Evolutionary conservation across 192 early-diverging fungal species (phyloP), one percentile per base, ranked within the genome.

Genomic region (Entrophospora sp.): DNA sequence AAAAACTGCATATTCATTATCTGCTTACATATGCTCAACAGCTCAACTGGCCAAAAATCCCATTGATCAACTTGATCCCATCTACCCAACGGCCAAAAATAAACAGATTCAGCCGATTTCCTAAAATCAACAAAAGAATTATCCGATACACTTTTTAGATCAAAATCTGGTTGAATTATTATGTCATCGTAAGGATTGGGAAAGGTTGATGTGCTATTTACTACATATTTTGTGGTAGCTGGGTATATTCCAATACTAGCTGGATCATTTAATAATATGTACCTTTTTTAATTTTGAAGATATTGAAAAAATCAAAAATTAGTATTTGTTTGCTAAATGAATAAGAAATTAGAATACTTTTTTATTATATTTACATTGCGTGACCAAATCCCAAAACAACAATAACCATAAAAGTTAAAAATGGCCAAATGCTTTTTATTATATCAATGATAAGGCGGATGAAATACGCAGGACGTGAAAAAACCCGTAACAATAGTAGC

Each of bases 11-110:
- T n/a, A n/a, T n/a, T n/a, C n/a, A n/a, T n/a, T n/a, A n/a, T n/a
- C n/a, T n/a, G n/a, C n/a, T n/a, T n/a, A n/a, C n/a, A n/a, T n/a
- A n/a, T n/a, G n/a, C 45, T 46, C 12, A 58, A 20, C 7, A 58
- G 0, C 32, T 7, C 28, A 18, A 58, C 56, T 10, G 56, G 56
- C 56, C 56, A 58, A 58, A 58, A 58, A 38, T 58, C 28, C 56
- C 56, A 58, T 20, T 58, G 24, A 2, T 6, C 5, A 22, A 58
- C 13, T 37, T 58, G 56, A 58, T 58, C 56, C 56, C 56, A 58
- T 20, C 56, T 13, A 22, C 56, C 56, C n/a, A 18, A 22, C 9
- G 36, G 32, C 56, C 56, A 58, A 22, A 58, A 58, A 37, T 58
- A 58, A 22, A 58, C 56, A 37, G 56, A 30, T 58, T 18, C 6